Base-by-base conservation (phyloP, 306 rosid species). In the Psophocarpus tetragonolobus region DNA sequence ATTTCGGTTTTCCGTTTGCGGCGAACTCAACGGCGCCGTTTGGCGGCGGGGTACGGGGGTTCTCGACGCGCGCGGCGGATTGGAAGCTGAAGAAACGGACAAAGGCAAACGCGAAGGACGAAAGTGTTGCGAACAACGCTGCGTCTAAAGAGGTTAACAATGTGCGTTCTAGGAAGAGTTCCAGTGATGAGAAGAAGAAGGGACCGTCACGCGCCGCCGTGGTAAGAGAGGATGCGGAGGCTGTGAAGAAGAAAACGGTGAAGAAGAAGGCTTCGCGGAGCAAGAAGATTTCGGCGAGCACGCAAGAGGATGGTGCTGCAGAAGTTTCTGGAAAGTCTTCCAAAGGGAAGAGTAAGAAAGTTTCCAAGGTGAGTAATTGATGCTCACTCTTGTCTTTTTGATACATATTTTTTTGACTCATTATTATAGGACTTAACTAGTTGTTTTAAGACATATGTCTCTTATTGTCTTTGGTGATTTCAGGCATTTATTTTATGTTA, bases 341-440 rank as follows among this genome's bases (percentile, higher is more conserved):
- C 65, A 81, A 74, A 65, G 83, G 68, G 54, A 87, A 81, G 47
- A 86, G 75, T 79, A 45, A 60, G 67, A 60, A 60, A 26, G 77
- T 84, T 67, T 68, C 68, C 44, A 80, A 87, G 97, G 98, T 91
- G 51, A 75, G 92, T 68, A 54, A 54, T 58, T 21, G 36, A 32
- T 63, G 1, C 23, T 44, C n/a, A n/a, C n/a, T n/a, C n/a, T n/a
- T n/a, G n/a, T n/a, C n/a, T n/a, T n/a, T n/a, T n/a, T n/a, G n/a
- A n/a, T n/a, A n/a, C n/a, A n/a, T n/a, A n/a, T n/a, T n/a, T n/a
- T n/a, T n/a, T n/a, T n/a, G n/a, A n/a, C n/a, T n/a, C n/a, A n/a
- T n/a, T n/a, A n/a, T n/a, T n/a, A n/a, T n/a, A n/a, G n/a, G n/a
- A n/a, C n/a, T n/a, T n/a, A n/a, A n/a, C n/a, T n/a, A n/a, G n/a